Conservation (phyloP, 2,329 filamentous ascomycete species). For the Pyricularia pennisetigena region DNA sequence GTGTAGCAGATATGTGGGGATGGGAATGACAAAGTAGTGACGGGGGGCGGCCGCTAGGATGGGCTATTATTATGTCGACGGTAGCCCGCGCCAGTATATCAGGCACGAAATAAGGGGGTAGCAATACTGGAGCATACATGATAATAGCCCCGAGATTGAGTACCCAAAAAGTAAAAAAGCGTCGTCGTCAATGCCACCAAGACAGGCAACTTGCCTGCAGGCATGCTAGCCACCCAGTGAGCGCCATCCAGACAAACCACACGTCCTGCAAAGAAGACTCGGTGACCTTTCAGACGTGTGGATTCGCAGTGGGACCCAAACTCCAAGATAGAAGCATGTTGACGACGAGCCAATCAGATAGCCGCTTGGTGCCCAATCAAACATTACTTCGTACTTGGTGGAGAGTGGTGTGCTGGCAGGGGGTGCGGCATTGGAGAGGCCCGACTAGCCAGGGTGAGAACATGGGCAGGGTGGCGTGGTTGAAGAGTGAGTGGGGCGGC, state of each 20-base stretch:
- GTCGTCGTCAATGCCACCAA: background rate
- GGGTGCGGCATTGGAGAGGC: background rate
- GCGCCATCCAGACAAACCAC: background rate
- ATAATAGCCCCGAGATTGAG: constrained; percentile 13
- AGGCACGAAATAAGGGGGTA: constrained; percentile 16
- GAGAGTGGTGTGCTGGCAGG: background rate
- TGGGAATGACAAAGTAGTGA: constrained; percentile 3
- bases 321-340: background rate
- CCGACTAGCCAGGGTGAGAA: background rate
- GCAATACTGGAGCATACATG: constrained; percentile 18
- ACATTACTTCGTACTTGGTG: background rate
- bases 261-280: background rate
- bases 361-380: background rate
- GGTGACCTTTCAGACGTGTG: constrained; percentile 1
- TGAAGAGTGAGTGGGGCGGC: constrained; percentile 4
- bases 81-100: constrained; percentile 10
- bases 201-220: background rate
- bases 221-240: background rate
- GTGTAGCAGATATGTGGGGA: constrained; percentile 6
- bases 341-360: background rate
- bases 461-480: background rate
- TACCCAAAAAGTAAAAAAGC: constrained; percentile 1
- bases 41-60: constrained; percentile 5
- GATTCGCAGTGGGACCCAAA: constrained; percentile 4
- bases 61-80: constrained; percentile 12